phyloP scores from a whole-genome alignment of 768 basidiomycete genomes.

The Infundibulicybe gibba region DNA sequence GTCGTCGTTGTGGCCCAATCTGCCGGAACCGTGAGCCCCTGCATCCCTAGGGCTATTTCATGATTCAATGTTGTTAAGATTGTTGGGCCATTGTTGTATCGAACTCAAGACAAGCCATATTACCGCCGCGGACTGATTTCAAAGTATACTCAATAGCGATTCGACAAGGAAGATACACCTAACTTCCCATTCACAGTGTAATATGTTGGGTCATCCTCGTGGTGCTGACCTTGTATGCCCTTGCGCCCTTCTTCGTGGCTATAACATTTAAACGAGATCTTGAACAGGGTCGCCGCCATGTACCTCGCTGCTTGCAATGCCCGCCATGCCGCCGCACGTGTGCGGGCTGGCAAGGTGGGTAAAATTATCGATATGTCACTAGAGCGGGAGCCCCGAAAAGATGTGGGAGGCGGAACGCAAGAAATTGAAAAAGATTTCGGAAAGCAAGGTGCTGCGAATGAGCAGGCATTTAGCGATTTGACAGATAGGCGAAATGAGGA shows the following conservation, averaged over 20 bases:
- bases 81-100: conserved; percentile 33
- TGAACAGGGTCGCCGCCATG: conserved; percentile 26
- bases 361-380: conserved; percentile 35
- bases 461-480: conserved; percentile 33
- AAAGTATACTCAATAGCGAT: conserved; percentile 19
- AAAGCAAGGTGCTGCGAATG: conserved; percentile 15
- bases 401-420: conserved; percentile 3
- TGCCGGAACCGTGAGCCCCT: conserved; percentile 33
- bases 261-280: neutral
- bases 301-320: conserved; percentile 35
- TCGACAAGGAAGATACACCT: neutral
- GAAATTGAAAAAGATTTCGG: no score
- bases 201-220: conserved; percentile 35
- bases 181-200: conserved; percentile 17
- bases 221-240: conserved; percentile 26
- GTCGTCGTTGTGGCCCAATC: conserved; percentile 43
- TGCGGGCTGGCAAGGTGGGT: conserved; percentile 26
- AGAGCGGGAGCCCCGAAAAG: conserved; percentile 18
- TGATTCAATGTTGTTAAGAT: conserved; percentile 14
- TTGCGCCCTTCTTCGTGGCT: neutral
- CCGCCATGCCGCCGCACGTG: conserved; percentile 28
- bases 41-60: neutral
- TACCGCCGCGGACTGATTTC: conserved; percentile 36
- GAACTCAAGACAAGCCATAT: conserved; percentile 29
- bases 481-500: conserved; percentile 32